A percentile compares a stretch with the other conserved stretches of the same genome.
phyloP scores from a whole-genome alignment of 2,329 filamentous ascomycete genomes.

The Xylaria multiplex region DNA sequence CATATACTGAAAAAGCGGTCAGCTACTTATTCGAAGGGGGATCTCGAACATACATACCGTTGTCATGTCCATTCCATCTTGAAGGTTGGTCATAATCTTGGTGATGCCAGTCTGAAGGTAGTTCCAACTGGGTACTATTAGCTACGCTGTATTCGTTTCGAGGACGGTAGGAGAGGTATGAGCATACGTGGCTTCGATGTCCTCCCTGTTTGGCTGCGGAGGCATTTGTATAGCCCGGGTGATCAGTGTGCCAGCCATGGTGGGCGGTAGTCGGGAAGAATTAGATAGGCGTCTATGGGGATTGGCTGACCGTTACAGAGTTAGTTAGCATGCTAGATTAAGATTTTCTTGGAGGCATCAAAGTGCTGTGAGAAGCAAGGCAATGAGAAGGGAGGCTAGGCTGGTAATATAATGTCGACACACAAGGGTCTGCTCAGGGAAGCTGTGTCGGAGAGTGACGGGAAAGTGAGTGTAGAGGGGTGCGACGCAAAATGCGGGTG shows the following conservation, averaged over 20 bases:
- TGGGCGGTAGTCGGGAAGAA: slow-evolving; percentile 32
- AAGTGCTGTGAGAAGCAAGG: not conserved
- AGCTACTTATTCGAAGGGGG: slow-evolving; percentile 23
- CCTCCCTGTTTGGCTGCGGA: slow-evolving; percentile 69
- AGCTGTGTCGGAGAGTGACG: not conserved
- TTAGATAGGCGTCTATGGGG: not conserved
- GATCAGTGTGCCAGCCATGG: slow-evolving; percentile 47
- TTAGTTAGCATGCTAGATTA: slow-evolving; percentile 15
- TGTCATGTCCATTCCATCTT: slow-evolving; percentile 92
- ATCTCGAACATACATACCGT: slow-evolving; percentile 65
- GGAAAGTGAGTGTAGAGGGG: not conserved
- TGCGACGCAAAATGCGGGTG: not conserved
- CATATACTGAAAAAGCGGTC: slow-evolving; percentile 75
- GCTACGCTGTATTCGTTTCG: slow-evolving; percentile 36
- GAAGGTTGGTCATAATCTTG: slow-evolving; percentile 91
- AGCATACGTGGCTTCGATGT: slow-evolving; percentile 63
- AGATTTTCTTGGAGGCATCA: not conserved
- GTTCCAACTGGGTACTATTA: slow-evolving; percentile 72
- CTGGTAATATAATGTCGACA: not conserved
- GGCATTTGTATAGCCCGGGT: slow-evolving; percentile 60
- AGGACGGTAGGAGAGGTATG: not conserved
- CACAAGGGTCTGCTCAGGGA: not conserved
- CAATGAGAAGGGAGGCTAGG: not conserved
- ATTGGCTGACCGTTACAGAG: not conserved
- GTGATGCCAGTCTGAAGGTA: slow-evolving; percentile 90